phyloP scores from a whole-genome alignment of 2,329 filamentous ascomycete species.

The Alternaria sp. region DNA sequence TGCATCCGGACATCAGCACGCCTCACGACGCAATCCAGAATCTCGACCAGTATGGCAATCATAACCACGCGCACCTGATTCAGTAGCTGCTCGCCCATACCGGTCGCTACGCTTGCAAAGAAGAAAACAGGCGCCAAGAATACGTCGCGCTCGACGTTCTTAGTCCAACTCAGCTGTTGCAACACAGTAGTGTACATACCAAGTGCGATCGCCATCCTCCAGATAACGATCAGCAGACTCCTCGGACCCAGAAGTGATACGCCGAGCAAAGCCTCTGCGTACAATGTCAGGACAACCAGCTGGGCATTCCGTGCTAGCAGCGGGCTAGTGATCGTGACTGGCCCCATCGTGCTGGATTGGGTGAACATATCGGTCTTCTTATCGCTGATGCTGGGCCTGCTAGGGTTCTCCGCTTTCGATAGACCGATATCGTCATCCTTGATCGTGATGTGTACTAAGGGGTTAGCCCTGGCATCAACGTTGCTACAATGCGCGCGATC shows the following conservation, averaged over 20 bases:
- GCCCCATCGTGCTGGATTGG: background rate
- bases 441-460: background rate
- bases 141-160: background rate
- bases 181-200: background rate
- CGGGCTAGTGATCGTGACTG: background rate
- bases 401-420: background rate
- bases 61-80: background rate
- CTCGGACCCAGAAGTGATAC: constrained; percentile 2
- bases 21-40: background rate
- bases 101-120: constrained; percentile 41
- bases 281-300: background rate
- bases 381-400: background rate
- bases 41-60: background rate
- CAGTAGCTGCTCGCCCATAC: constrained; percentile 30
- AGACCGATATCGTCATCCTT: background rate
- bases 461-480: background rate
- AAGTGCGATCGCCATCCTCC: constrained; percentile 1
- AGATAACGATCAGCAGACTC: constrained; percentile 1
- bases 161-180: background rate
- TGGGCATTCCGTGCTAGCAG: background rate
- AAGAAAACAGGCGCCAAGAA: constrained; percentile 8
- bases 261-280: background rate
- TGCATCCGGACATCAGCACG: background rate
- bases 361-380: background rate
- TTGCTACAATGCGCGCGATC: background rate